Conservation (phyloP, 2,329 filamentous ascomycete species). For the Plectosphaerella plurivora region DNA sequence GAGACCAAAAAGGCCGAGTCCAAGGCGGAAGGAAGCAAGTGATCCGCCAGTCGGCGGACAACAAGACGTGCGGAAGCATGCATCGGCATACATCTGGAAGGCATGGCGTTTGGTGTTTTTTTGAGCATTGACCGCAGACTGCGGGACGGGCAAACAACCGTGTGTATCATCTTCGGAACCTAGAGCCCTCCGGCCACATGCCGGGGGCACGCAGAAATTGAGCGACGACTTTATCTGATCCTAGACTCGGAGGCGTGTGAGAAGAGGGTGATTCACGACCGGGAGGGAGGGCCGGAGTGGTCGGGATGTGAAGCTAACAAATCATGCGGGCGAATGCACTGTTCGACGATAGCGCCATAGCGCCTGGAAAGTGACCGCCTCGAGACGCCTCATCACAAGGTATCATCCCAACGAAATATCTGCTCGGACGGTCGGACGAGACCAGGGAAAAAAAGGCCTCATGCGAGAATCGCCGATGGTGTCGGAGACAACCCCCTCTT, state of each 20-base stretch:
- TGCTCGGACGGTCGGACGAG: not conserved
- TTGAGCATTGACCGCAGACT: too few relatives aligned
- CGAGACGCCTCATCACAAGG: not conserved
- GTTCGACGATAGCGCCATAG: not conserved
- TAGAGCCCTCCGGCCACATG: too few relatives aligned
- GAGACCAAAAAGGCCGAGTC: not conserved
- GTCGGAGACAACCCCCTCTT: not conserved
- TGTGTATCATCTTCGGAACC: too few relatives aligned
- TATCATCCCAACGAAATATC: not conserved
- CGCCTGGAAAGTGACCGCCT: not conserved
- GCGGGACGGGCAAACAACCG: too few relatives aligned
- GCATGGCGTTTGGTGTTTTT: not conserved
- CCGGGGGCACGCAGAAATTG: too few relatives aligned
- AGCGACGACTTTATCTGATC: too few relatives aligned
- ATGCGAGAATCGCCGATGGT: not conserved
- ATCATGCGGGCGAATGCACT: not conserved
- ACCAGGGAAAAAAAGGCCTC: not conserved
- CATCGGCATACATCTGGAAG: too few relatives aligned
- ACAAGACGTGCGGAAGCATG: not conserved
- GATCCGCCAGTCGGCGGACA: not conserved
- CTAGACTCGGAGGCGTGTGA: too few relatives aligned
- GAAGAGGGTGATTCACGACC: too few relatives aligned
- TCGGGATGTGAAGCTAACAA: not conserved
- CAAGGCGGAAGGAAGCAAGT: not conserved
- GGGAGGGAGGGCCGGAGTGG: not conserved